Evolutionary conservation across 352 stramenopile species (phyloP).

Genomic region (Globisporangium takayamanum): DNA sequence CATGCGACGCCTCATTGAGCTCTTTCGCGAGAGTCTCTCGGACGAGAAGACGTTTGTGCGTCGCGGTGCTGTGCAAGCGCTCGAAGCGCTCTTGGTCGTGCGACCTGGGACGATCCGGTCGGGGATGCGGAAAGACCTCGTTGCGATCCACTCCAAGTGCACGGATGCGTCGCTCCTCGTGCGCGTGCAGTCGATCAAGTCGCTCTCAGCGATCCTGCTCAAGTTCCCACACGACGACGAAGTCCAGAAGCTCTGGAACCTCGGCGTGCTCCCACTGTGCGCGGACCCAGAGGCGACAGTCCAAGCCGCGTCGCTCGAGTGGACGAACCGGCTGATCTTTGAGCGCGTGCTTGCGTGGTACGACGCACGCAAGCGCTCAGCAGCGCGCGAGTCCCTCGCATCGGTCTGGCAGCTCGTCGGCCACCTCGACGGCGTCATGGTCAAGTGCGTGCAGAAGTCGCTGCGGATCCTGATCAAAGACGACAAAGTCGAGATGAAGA

Average conservation of each 20-base stretch:
- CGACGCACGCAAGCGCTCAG: constrained; percentile 25
- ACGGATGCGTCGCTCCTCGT: constrained; percentile 72
- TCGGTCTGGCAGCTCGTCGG: constrained; percentile 59
- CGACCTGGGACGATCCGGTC: constrained; percentile 39
- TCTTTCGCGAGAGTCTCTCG: constrained; percentile 64
- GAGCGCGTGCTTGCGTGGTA: constrained; percentile 61
- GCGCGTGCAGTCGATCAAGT: constrained; percentile 78
- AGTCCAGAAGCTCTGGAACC: constrained; percentile 77
- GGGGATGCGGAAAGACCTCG: constrained; percentile 55
- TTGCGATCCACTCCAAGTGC: constrained; percentile 73
- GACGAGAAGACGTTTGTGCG: constrained; percentile 85
- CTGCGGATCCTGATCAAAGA: constrained; percentile 65
- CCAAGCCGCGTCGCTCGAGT: constrained; percentile 54
- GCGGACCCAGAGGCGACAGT: constrained; percentile 74
- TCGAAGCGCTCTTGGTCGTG: constrained; percentile 64
- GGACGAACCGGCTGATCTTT: constrained; percentile 55
- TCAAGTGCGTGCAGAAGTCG: constrained; percentile 67
- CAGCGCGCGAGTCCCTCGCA: constrained; percentile 20
- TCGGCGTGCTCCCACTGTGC: constrained; percentile 78
- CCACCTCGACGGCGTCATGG: constrained; percentile 74
- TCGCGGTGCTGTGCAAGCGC: constrained; percentile 65
- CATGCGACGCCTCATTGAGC: constrained; percentile 56
- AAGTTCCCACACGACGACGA: constrained; percentile 63
- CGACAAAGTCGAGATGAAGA: constrained; percentile 45
- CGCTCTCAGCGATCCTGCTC: constrained; percentile 67